Evolutionary conservation across 2,329 filamentous ascomycete genomes (phyloP).

Genomic region (Bipolaris cookei): DNA sequence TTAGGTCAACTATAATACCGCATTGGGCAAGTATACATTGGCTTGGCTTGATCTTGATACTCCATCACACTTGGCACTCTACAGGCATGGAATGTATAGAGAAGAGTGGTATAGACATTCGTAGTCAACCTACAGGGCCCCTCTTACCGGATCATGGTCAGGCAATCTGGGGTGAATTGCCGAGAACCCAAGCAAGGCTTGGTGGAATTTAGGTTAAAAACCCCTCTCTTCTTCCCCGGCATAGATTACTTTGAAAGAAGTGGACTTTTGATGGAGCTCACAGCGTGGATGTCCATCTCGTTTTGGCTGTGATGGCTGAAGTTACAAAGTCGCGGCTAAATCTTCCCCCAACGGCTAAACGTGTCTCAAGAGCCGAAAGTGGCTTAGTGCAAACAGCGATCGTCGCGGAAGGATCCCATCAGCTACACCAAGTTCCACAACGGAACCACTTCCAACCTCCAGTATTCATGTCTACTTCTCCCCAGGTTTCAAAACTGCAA

Average conservation of each 20-base stretch:
- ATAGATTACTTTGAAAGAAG: background rate
- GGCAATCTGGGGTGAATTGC: background rate
- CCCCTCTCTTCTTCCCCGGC: background rate
- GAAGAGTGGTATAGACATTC: background rate
- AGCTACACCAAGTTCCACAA: slow-evolving; percentile 10
- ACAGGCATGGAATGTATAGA: slow-evolving; percentile 25
- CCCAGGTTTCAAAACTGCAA: slow-evolving; percentile 33
- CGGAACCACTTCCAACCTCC: slow-evolving; percentile 23
- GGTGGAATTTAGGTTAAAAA: background rate
- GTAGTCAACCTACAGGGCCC: background rate
- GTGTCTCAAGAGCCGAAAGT: slow-evolving; percentile 6
- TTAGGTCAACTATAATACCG: slow-evolving; percentile 14
- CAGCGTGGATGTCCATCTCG: background rate
- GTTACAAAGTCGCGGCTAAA: slow-evolving; percentile 7
- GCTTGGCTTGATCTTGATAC: slow-evolving; percentile 31
- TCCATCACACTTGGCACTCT: slow-evolving; percentile 28
- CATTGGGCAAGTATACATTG: slow-evolving; percentile 10
- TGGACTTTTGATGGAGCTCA: slow-evolving; percentile 5
- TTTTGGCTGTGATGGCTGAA: background rate
- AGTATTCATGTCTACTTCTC: slow-evolving; percentile 13
- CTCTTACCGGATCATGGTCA: background rate
- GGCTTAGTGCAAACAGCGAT: slow-evolving; percentile 15
- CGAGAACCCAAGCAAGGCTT: slow-evolving; percentile 16
- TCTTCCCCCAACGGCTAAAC: slow-evolving; percentile 7
- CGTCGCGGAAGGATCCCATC: slow-evolving; percentile 11